Evolutionary conservation across 2,329 filamentous ascomycete genomes (phyloP).

Genomic region (Helicocarpus griseus): DNA sequence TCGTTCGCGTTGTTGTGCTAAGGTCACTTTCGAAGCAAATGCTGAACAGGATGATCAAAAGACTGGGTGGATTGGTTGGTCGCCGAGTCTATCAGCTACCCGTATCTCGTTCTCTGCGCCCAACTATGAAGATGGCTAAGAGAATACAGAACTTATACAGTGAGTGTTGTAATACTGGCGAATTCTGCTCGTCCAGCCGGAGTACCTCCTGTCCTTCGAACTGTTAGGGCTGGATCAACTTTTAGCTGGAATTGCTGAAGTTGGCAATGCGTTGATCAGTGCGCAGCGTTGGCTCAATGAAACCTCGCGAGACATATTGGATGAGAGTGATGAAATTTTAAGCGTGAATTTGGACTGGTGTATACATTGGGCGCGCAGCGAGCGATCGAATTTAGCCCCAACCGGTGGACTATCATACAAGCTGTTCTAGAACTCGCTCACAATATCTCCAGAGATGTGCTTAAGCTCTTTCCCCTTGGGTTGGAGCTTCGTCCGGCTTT

Average conservation of each 20-base stretch:
- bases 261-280: conserved; percentile 29
- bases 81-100: conserved; percentile 47
- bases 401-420: conserved; percentile 50
- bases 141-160: conserved; percentile 32
- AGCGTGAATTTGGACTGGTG: conserved; percentile 51
- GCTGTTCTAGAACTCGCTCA: conserved; percentile 40
- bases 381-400: conserved; percentile 42
- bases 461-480: conserved; percentile 3
- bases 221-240: conserved; percentile 49
- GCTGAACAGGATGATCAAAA: conserved; percentile 42
- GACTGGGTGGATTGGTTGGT: conserved; percentile 45
- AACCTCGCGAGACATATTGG: conserved; percentile 46
- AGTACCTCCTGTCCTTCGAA: conserved; percentile 55
- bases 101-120: conserved; percentile 42
- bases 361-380: conserved; percentile 50
- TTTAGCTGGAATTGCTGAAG: conserved; percentile 18
- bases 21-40: conserved; percentile 53
- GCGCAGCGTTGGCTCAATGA: conserved; percentile 39
- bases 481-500: neutral
- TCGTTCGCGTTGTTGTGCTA: conserved; percentile 50
- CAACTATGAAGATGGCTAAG: conserved; percentile 22
- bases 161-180: conserved; percentile 43
- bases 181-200: conserved; percentile 52
- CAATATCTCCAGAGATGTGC: neutral
- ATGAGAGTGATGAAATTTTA: conserved; percentile 57